Percentiles rank a stretch among this genome's conserved stretches.
phyloP scores from a whole-genome alignment of 345 rosid genomes.

The Geranium rotundifolium region DNA sequence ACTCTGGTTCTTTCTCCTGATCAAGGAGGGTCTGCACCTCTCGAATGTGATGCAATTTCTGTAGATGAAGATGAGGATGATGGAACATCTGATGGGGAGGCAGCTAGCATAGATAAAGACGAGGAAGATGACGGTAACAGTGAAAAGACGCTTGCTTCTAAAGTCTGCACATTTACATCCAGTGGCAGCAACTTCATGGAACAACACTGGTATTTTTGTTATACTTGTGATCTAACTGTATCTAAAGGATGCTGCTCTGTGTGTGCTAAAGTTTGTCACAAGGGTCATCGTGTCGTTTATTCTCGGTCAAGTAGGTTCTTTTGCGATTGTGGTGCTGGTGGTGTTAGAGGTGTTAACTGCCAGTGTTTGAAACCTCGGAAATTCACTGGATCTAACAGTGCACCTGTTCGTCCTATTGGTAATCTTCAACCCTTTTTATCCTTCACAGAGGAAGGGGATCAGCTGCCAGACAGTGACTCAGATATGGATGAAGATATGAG shows the following conservation, averaged over 20 bases:
- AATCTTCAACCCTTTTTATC: constrained; percentile 67
- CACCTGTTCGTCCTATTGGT: constrained; percentile 39
- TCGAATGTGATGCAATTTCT: constrained; percentile 94
- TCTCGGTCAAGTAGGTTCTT: constrained; percentile 94
- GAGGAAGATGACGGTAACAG: constrained; percentile 87
- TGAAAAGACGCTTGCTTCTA: constrained; percentile 83
- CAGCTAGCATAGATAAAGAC: constrained; percentile 90
- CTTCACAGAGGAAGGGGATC: constrained; percentile 68
- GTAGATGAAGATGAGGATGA: constrained; percentile 98
- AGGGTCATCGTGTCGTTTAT: constrained; percentile 97
- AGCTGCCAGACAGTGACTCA: constrained; percentile 80
- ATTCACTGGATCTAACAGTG: constrained; percentile 51
- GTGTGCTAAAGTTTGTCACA: constrained; percentile 98
- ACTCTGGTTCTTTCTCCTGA: constrained; percentile 49
- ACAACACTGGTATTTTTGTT: constrained; percentile 99
- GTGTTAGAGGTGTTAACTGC: constrained; percentile 93
- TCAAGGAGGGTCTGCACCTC: constrained; percentile 54
- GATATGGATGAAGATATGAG: constrained; percentile 73
- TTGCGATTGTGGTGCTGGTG: constrained; percentile 99
- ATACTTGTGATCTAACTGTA: constrained; percentile 96
- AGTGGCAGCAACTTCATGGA: constrained; percentile 99
- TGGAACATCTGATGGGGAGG: constrained; percentile 98
- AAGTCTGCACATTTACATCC: constrained; percentile 94
- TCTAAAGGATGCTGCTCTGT: constrained; percentile 98
- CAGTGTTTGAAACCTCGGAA: constrained; percentile 96